Evolutionary conservation across 768 basidiomycete genomes (phyloP).

Genomic region (Thelephora ganbajun): DNA sequence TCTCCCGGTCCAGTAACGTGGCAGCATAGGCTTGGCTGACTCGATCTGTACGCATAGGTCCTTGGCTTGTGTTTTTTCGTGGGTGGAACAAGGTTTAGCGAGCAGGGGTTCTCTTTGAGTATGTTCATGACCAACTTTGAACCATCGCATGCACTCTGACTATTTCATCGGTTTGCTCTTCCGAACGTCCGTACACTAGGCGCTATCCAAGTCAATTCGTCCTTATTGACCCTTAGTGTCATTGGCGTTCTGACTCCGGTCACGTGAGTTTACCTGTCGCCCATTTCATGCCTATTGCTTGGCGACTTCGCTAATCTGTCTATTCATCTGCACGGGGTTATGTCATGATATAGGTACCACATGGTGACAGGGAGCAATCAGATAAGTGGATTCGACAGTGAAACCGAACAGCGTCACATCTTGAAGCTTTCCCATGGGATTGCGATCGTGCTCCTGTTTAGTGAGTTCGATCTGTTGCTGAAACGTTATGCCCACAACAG

Average conservation of each 20-base stretch:
- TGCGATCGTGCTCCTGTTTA: conserved; percentile 38
- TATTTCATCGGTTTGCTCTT: neutral
- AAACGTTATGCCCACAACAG: neutral
- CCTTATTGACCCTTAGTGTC: conserved; percentile 65
- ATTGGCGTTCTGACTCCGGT: conserved; percentile 69
- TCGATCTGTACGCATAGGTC: conserved; percentile 26
- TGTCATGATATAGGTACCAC: neutral
- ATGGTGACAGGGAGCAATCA: neutral
- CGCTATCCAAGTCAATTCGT: conserved; percentile 60
- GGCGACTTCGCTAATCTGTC: neutral
- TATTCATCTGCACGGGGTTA: neutral
- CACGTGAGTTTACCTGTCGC: conserved; percentile 26
- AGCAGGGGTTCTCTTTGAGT: conserved; percentile 71
- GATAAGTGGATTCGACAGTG: neutral
- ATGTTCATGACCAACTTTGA: conserved; percentile 15
- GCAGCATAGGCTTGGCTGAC: conserved; percentile 6
- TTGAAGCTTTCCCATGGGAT: neutral
- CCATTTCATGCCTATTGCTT: too few species aligned
- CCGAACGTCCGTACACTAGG: conserved; percentile 14
- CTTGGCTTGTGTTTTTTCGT: conserved; percentile 89
- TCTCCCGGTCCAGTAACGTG: conserved; percentile 27
- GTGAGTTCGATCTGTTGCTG: conserved; percentile 18
- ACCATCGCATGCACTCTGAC: neutral
- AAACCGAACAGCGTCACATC: neutral
- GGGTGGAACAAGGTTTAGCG: conserved; percentile 62